A percentile compares a stretch with the other conserved stretches of the same genome.
phyloP scores from a whole-genome alignment of 768 basidiomycete genomes.

The Exidia glandulosa region DNA sequence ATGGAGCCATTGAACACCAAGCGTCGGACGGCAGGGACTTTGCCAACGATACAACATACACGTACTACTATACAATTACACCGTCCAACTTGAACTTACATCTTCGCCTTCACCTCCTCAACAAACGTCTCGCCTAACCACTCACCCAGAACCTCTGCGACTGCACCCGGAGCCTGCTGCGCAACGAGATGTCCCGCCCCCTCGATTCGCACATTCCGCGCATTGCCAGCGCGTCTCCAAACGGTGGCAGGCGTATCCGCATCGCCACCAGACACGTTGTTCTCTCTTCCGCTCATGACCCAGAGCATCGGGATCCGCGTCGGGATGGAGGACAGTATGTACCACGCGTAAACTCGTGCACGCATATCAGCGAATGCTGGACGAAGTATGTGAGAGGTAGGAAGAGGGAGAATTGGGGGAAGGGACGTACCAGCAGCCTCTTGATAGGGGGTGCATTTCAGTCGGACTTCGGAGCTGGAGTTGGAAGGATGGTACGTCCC shows the following conservation, averaged over 20 bases:
- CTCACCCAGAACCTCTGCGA: too few species aligned
- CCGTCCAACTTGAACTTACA: too few species aligned
- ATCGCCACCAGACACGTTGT: background rate
- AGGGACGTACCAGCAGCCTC: background rate
- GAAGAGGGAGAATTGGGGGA: background rate
- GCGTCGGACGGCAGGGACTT: too few species aligned
- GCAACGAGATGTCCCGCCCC: background rate
- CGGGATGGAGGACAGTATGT: background rate
- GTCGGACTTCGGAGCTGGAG: background rate
- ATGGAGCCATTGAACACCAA: too few species aligned
- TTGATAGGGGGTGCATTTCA: background rate
- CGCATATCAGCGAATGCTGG: background rate
- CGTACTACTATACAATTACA: too few species aligned
- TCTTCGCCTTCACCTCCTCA: too few species aligned
- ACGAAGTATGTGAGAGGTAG: background rate
- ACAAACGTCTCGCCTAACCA: too few species aligned
- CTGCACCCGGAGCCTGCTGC: too few species aligned
- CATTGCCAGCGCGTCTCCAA: background rate
- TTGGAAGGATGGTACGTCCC: conserved; percentile 31
- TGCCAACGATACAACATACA: too few species aligned
- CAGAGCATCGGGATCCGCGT: background rate
- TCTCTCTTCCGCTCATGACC: background rate
- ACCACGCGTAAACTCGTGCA: background rate
- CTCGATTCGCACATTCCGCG: background rate
- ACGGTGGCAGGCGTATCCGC: background rate